Evolutionary conservation across 1,139 yeast species (phyloP).

Genomic region (Magnusiomyces fungicola): DNA sequence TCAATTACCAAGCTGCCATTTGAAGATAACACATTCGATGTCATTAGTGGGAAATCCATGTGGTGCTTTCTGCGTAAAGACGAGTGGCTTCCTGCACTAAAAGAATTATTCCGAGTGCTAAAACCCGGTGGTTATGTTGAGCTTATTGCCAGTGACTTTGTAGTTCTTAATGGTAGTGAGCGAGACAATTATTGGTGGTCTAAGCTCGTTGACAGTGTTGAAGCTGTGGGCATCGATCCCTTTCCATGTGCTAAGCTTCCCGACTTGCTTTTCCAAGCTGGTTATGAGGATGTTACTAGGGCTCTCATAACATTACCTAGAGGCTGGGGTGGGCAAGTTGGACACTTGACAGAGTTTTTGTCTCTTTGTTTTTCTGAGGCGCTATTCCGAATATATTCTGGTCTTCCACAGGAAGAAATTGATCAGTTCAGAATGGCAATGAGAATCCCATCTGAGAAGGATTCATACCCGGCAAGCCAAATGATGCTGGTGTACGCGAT

Average conservation of each 20-base stretch:
- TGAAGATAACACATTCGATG: conserved; percentile 31
- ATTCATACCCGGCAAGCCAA: conserved; percentile 17
- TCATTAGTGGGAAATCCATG: conserved; percentile 30
- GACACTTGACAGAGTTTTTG: conserved; percentile 28
- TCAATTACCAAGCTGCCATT: conserved; percentile 31
- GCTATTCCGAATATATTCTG: conserved; percentile 24
- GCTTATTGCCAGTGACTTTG: conserved; percentile 29
- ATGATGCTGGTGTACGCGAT: conserved; percentile 21
- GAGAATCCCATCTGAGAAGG: conserved; percentile 14
- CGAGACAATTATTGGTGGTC: conserved; percentile 25
- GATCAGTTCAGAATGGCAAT: conserved; percentile 2
- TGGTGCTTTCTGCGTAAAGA: conserved; percentile 28
- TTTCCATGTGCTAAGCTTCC: conserved; percentile 27
- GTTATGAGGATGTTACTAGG: conserved; percentile 28
- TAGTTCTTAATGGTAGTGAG: conserved; percentile 21
- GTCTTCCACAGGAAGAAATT: conserved; percentile 23
- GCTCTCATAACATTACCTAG: conserved; percentile 27
- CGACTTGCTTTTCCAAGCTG: conserved; percentile 25
- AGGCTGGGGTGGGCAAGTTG: conserved; percentile 32
- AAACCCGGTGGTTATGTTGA: conserved; percentile 38
- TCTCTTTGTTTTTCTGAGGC: conserved; percentile 26
- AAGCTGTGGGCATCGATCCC: conserved; percentile 29
- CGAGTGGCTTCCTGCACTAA: conserved; percentile 33
- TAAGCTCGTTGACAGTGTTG: conserved; percentile 23
- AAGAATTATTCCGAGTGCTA: conserved; percentile 35